Conservation (phyloP, 495 filamentous ascomycete species). For the Xylaria castorea region DNA sequence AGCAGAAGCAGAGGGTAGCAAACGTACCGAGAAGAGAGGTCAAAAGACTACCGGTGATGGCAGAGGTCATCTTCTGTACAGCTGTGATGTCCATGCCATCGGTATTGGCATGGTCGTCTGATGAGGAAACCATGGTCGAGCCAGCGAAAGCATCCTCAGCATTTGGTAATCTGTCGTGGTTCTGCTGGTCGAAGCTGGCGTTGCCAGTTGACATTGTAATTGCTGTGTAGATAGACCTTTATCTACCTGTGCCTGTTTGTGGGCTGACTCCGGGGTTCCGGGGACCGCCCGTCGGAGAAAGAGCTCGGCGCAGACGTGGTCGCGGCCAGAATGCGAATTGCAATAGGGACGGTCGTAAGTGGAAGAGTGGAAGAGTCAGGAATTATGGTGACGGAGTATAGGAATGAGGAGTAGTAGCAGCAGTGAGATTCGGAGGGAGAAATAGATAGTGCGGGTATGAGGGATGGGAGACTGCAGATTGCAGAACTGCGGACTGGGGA, state of each 20-base stretch:
- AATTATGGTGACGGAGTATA: neutral
- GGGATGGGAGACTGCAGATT: too few relatives aligned
- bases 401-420: neutral
- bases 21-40: constrained; percentile 85
- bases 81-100: constrained; percentile 69
- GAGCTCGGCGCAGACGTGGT: constrained; percentile 19
- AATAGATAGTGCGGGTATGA: neutral
- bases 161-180: constrained; percentile 37
- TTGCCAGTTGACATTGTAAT: constrained; percentile 31
- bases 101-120: constrained; percentile 42
- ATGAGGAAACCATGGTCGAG: constrained; percentile 38
- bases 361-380: neutral
- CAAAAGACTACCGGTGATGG: constrained; percentile 85
- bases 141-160: constrained; percentile 38
- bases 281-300: constrained; percentile 32
- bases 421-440: neutral
- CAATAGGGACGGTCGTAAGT: neutral
- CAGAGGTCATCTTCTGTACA: constrained; percentile 91
- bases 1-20: constrained; percentile 5
- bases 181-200: constrained; percentile 35
- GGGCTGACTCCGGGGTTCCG: constrained; percentile 35
- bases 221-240: neutral
- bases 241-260: neutral
- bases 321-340: neutral
- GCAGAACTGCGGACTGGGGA: neutral